phyloP scores from a whole-genome alignment of 2,329 filamentous ascomycete species.

The Leptographium lundbergii region DNA sequence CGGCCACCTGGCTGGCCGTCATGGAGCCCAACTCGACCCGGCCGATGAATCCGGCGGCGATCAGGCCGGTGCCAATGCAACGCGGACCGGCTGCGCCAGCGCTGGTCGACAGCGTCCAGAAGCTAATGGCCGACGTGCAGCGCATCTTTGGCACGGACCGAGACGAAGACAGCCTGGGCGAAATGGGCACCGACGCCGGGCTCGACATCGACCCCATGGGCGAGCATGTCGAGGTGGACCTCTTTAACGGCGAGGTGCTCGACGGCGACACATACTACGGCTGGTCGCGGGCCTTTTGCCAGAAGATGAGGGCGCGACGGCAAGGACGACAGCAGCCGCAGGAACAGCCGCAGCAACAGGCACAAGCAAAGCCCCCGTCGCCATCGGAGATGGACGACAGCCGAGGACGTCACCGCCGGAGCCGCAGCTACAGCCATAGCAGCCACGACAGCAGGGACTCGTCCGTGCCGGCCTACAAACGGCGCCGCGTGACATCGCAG shows the following conservation, averaged over 20 bases:
- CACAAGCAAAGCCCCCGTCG: slow-evolving; percentile 2
- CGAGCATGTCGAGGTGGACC: slow-evolving; percentile 52
- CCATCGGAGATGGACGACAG: slow-evolving; percentile 4
- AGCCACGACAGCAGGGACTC: not conserved
- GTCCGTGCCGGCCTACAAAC: not conserved
- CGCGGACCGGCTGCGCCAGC: slow-evolving; percentile 54
- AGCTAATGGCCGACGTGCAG: slow-evolving; percentile 56
- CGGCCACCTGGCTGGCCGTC: slow-evolving; percentile 67
- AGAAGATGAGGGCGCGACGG: slow-evolving; percentile 58
- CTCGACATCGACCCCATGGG: slow-evolving; percentile 55
- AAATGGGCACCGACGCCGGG: slow-evolving; percentile 40
- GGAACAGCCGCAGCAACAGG: slow-evolving; percentile 15
- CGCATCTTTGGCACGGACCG: slow-evolving; percentile 47
- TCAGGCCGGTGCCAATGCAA: slow-evolving; percentile 59
- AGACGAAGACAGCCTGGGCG: slow-evolving; percentile 23
- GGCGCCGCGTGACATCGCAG: not conserved
- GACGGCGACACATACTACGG: slow-evolving; percentile 72
- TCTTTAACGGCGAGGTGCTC: slow-evolving; percentile 51
- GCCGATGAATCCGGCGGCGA: slow-evolving; percentile 57
- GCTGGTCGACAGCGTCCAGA: slow-evolving; percentile 57
- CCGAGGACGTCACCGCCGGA: slow-evolving; percentile 18
- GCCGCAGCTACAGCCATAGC: slow-evolving; percentile 1
- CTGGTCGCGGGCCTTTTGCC: slow-evolving; percentile 70
- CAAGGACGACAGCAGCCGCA: slow-evolving; percentile 15
- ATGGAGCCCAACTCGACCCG: slow-evolving; percentile 63